A percentile compares a stretch with the other conserved stretches of the same genome.
Conservation (phyloP, 1,284 basidiomycete species). For the Cryptococcus sp. region DNA sequence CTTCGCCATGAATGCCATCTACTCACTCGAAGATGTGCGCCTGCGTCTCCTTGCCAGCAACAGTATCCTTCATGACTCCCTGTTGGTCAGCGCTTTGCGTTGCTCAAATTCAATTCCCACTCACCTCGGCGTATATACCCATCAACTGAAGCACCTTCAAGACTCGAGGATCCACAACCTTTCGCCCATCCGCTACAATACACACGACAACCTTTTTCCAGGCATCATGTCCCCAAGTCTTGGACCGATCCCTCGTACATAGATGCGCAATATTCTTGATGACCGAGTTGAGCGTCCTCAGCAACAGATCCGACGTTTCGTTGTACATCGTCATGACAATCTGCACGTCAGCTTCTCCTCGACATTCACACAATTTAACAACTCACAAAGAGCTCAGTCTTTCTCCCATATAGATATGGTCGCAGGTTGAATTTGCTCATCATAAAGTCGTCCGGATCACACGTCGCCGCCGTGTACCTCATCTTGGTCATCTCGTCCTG, state of each 20-base stretch:
- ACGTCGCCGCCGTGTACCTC: conserved; percentile 53
- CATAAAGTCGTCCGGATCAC: conserved; percentile 52
- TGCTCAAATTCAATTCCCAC: conserved; percentile 36
- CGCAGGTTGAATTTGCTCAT: conserved; percentile 65
- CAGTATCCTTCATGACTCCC: conserved; percentile 87
- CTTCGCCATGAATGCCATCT: conserved; percentile 2
- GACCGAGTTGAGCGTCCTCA: conserved; percentile 83
- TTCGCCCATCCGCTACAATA: conserved; percentile 84
- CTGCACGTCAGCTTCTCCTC: conserved; percentile 11
- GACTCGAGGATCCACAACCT: conserved; percentile 70
- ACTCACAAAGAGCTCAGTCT: conserved; percentile 73
- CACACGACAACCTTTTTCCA: conserved; percentile 95
- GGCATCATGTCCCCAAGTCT: conserved; percentile 88
- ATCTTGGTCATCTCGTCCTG: conserved; percentile 76
- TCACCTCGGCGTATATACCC: conserved; percentile 91
- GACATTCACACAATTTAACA: background rate
- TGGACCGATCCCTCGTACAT: conserved; percentile 70
- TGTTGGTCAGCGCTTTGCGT: conserved; percentile 50
- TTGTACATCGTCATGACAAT: conserved; percentile 96
- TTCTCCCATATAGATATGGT: conserved; percentile 74
- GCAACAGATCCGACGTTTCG: conserved; percentile 82
- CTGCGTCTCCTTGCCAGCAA: conserved; percentile 87
- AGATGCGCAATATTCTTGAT: conserved; percentile 86
- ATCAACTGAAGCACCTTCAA: conserved; percentile 55
- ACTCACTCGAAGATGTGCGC: conserved; percentile 84